phyloP scores from a whole-genome alignment of 1,139 yeast species.

The Magnusiomyces clavatus region DNA sequence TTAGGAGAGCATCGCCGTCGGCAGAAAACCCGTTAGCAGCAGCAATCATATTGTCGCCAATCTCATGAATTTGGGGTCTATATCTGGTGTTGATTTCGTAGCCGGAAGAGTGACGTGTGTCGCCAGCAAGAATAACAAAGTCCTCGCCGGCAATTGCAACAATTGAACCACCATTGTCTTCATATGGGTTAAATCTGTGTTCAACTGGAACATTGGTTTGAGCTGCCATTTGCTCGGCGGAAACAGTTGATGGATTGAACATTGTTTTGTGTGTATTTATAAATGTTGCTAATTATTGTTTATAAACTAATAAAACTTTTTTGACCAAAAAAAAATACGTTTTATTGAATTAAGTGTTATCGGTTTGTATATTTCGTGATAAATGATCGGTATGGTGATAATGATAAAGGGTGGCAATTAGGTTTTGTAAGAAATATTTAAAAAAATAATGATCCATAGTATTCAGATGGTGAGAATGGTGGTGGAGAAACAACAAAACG shows the following conservation, averaged over 20 bases:
- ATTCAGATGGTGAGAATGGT: constrained; percentile 1
- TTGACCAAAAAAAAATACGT: not conserved
- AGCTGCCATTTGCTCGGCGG: constrained; percentile 9
- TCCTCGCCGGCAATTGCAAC: constrained; percentile 97
- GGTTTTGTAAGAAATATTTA: not conserved
- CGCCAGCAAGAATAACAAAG: constrained; percentile 95
- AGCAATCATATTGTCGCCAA: constrained; percentile 81
- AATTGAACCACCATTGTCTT: constrained; percentile 96
- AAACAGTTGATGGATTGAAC: not conserved
- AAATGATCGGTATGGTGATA: not conserved
- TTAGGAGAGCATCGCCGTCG: constrained; percentile 81
- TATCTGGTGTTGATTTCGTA: constrained; percentile 89
- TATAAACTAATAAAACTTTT: too few relatives aligned
- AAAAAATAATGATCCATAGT: not conserved
- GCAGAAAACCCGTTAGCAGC: constrained; percentile 97
- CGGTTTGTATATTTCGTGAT: not conserved
- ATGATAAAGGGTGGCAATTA: not conserved
- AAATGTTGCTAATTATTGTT: not conserved
- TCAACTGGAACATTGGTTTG: constrained; percentile 52
- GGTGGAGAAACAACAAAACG: too few relatives aligned
- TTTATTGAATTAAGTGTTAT: not conserved
- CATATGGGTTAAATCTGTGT: constrained; percentile 90
- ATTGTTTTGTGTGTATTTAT: not conserved
- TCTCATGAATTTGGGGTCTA: constrained; percentile 82
- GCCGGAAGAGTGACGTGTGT: constrained; percentile 93